Base-by-base conservation (phyloP, 1,284 basidiomycete genomes). In the Ceratobasidium sp. region DNA sequence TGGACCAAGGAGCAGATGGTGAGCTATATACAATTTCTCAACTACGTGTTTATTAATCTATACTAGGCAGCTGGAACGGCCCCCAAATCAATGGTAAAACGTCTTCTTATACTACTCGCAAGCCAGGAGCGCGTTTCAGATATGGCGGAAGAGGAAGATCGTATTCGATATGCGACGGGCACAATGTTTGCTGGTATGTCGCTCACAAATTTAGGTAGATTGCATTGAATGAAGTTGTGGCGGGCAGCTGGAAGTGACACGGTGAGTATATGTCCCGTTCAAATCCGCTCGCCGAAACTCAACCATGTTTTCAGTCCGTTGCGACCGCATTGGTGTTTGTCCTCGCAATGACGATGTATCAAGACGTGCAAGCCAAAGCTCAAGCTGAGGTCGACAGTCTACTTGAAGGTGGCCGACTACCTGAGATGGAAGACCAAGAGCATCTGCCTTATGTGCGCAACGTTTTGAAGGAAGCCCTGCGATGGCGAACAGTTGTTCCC, bases 381-480 rank as follows among this genome's bases (percentile, higher is more conserved):
- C 56, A 69, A 27, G 66, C 66, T 22, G 66, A 69, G 19, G n/a
- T 69, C 24, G 51, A 59, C 29, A 15, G 48, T 15, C 48, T 69
- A 15, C 53, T 69, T n/a, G n/a, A 27, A 47, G 53, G 36, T 8
- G 24, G 17, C 31, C 48, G 66, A 6, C 36, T 59, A 7, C 64
- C 64, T 22, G 64, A 66, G 19, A 36, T 66, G 29, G 3, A 22
- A 5, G 64, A 66, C 19, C 51, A 41, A 22, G 67, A 59, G 15
- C n/a, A 19, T 11, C 15, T 72, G n/a, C 67, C 67, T 4, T 72
- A 72, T 27, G 19, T 62, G 19, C n/a, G 27, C 5, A 14, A 24
- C 27, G n/a, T 62, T 2, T 69, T 88, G 47, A 86, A 85, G 76
- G 88, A 89, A 80, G 82, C 85, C 9, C 82, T 86, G 74, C 83